phyloP scores from a whole-genome alignment of 2,329 filamentous ascomycete genomes.

The Calonectria henricotiae region DNA sequence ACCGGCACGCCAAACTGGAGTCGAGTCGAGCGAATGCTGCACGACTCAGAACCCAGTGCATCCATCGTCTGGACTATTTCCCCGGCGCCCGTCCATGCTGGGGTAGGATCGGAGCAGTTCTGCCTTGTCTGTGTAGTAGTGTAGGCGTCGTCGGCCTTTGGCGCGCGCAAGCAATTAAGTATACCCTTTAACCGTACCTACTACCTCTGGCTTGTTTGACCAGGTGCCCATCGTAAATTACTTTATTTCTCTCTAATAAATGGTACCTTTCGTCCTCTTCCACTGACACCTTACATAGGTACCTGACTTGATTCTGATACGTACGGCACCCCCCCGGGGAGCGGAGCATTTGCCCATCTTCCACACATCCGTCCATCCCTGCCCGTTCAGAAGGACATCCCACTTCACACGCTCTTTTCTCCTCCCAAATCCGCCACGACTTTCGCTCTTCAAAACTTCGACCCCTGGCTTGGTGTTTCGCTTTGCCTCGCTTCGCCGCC shows the following conservation, averaged over 20 bases:
- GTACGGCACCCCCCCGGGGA: constrained; percentile 13
- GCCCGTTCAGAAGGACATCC: constrained; percentile 21
- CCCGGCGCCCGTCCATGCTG: constrained; percentile 22
- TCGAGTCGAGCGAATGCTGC: constrained; percentile 7
- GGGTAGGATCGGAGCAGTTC: constrained; percentile 22
- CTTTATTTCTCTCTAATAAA: constrained; percentile 11
- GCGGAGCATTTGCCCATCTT: constrained; percentile 27
- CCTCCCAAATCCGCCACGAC: constrained; percentile 24
- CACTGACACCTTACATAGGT: neutral
- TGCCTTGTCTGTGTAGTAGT: constrained; percentile 6
- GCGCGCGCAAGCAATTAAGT: constrained; percentile 17
- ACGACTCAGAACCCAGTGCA: constrained; percentile 16
- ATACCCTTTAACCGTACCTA: constrained; percentile 21
- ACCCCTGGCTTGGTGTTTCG: constrained; percentile 33
- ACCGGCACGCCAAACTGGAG: neutral
- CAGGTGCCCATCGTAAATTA: constrained; percentile 15
- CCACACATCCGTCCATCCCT: constrained; percentile 18
- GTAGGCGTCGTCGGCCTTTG: constrained; percentile 1
- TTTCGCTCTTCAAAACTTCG: constrained; percentile 26
- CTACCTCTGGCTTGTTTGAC: constrained; percentile 1
- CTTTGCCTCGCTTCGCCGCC: constrained; percentile 31
- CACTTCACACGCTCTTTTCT: constrained; percentile 33
- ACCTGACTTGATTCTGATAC: constrained; percentile 22
- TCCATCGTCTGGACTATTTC: constrained; percentile 24
- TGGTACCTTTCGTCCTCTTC: constrained; percentile 8